phyloP scores from a whole-genome alignment of 805 yeast genomes.

The Candida multigemmis region DNA sequence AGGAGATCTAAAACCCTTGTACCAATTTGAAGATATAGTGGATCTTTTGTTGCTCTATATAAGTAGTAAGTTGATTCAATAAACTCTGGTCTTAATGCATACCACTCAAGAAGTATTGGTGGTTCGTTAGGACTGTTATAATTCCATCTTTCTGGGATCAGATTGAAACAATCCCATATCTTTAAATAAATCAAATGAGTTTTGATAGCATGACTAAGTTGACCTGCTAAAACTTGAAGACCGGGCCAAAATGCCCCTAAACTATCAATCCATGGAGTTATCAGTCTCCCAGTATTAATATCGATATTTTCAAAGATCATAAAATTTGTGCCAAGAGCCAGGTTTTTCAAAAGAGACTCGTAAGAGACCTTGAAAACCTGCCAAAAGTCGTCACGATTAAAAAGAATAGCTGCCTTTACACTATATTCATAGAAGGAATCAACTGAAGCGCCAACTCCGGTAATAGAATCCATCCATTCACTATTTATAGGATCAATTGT shows the following conservation, averaged over 20 bases:
- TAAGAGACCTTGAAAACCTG: conserved; percentile 39
- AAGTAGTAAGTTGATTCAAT: conserved; percentile 81
- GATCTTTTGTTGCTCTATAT: conserved; percentile 79
- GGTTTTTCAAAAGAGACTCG: conserved; percentile 39
- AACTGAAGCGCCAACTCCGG: conserved; percentile 86
- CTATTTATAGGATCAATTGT: conserved; percentile 54
- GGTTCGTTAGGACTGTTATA: conserved; percentile 6
- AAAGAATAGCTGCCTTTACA: conserved; percentile 64
- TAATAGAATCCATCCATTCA: conserved; percentile 46
- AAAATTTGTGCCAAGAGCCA: conserved; percentile 21
- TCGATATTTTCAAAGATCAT: conserved; percentile 53
- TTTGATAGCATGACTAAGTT: conserved; percentile 52
- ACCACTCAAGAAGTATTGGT: conserved; percentile 66
- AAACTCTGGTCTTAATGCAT: conserved; percentile 87
- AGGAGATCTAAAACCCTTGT: conserved; percentile 51
- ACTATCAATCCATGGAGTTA: conserved; percentile 73
- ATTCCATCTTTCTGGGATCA: conserved; percentile 86
- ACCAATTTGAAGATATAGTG: conserved; percentile 72
- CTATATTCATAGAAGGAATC: conserved; percentile 91
- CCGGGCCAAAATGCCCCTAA: conserved; percentile 88
- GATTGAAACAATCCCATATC: conserved; percentile 72
- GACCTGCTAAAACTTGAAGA: conserved; percentile 70
- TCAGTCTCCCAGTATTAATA: conserved; percentile 37
- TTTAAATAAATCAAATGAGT: conserved; percentile 59
- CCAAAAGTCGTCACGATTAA: conserved; percentile 61